Evolutionary conservation across 2,329 filamentous ascomycete species (phyloP), one percentile per base, ranked within the genome.

Genomic region (Zasmidium cellare): DNA sequence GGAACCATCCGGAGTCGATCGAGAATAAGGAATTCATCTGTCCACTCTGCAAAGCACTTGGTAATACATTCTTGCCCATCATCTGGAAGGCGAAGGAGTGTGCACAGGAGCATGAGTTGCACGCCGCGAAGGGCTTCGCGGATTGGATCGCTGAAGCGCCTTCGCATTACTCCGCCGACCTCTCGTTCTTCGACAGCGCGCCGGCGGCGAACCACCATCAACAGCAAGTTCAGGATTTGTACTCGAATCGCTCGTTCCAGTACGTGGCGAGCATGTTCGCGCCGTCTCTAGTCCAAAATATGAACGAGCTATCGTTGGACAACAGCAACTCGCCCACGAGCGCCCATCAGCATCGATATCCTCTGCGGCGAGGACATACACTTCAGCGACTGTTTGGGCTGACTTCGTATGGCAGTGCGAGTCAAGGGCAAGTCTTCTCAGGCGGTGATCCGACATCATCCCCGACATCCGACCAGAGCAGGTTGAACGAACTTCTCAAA

Each of bases 41-140:
- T 67, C 94, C 94, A 1, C 81, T 99, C 0, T 99, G 94, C 79
- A 99, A 99, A 75, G 96, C 94, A 2, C 81, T 99, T 0, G 94
- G 94, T 2, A 99, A 99, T 71, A 85, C 91, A 0, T 99, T 99
- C 76, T 74, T 99, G 38, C 96, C 96, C 0, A 91, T 99, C 61
- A 87, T 96, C 38, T 99, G 94, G 94, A 96, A 92, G 72, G 90
- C 90, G 23, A 90, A 96, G 66, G 90, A 96, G 70, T 85, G 87
- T 1, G 91, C 92, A 61, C 87, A 91, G 0, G 88, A 90, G 2
- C 81, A 85, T n/a, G 77, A 97, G 41, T 56, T 71, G 14, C 69
- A 72, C 44, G 64, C 71, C 23, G 86, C 3, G 71, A 80, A 28
- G 74, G 74, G 18, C 72, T 93, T 96, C 69, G 81, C 86, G 2